These are phyloP conservation scores for Agrocybe praecox DNA, from an alignment of 768 basidiomycete genomes.

Conservation along the genomic window DNA sequence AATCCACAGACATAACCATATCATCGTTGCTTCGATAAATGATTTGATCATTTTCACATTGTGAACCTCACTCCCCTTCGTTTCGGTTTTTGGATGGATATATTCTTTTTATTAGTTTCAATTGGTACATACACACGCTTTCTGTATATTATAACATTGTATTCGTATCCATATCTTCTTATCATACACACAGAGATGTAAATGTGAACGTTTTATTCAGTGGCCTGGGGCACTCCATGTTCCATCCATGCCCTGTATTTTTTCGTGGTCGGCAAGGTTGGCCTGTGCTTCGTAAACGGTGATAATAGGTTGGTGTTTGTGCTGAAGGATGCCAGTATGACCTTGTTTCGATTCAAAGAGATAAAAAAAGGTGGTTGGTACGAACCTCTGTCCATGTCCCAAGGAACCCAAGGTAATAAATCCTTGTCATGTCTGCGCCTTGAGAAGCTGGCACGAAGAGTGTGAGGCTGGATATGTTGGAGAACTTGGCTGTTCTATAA, in stretches of 20 bases:
- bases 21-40: background rate
- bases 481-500: conserved; percentile 81
- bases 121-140: background rate
- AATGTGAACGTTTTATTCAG: conserved; percentile 10
- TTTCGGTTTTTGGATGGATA: background rate
- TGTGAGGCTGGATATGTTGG: conserved; percentile 79
- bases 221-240: conserved; percentile 49
- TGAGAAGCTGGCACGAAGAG: conserved; percentile 81
- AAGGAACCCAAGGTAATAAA: conserved; percentile 87
- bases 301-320: conserved; percentile 76
- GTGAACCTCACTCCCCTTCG: too few species aligned
- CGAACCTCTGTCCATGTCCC: conserved; percentile 81
- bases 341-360: background rate
- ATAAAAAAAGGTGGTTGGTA: background rate
- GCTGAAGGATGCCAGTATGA: conserved; percentile 39
- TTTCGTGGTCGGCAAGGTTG: conserved; percentile 85
- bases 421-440: conserved; percentile 72
- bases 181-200: too few species aligned
- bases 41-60: too few species aligned
- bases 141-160: background rate
- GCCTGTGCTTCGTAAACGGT: conserved; percentile 90
- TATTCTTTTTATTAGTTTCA: background rate
- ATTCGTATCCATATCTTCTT: background rate
- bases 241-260: conserved; percentile 79
- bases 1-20: conserved; percentile 4